Evolutionary conservation across 768 basidiomycete genomes (phyloP).

Genomic region (Lactarius sp.): DNA sequence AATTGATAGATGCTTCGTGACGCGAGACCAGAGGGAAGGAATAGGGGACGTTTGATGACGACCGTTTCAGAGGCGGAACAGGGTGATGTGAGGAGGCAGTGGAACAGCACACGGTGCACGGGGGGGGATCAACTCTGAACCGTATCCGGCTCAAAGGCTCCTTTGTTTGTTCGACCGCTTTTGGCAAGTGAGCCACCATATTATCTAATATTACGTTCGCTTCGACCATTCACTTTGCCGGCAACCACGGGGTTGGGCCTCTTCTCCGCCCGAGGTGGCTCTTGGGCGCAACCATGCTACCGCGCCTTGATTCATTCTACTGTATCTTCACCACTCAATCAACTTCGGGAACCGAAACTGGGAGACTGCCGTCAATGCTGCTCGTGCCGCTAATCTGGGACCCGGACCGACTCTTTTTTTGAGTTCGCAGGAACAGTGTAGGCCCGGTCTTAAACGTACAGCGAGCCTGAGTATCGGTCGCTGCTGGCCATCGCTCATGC

Average conservation of each 20-base stretch:
- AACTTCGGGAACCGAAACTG: not conserved
- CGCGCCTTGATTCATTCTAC: not conserved
- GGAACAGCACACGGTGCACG: not conserved
- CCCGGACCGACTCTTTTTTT: not conserved
- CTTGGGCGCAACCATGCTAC: not conserved
- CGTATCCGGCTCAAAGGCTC: not conserved
- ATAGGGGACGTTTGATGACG: not conserved
- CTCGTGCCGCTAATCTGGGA: too few species aligned
- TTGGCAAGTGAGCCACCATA: not conserved
- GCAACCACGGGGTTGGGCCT: not conserved
- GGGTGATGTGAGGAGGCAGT: not conserved
- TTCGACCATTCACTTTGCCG: not conserved
- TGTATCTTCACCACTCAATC: not conserved
- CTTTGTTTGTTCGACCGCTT: too few species aligned
- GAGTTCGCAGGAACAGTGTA: not conserved
- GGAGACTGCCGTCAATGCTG: not conserved
- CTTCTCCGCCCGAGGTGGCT: not conserved
- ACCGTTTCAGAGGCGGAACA: not conserved
- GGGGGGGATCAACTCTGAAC: not conserved
- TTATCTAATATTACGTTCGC: not conserved
- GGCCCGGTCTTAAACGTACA: not conserved
- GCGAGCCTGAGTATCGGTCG: not conserved
- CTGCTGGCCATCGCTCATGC: not conserved
- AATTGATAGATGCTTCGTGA: conserved; percentile 2
- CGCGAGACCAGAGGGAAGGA: not conserved